phyloP scores from a whole-genome alignment of 345 rosid species.

The Corchorus capsularis region DNA sequence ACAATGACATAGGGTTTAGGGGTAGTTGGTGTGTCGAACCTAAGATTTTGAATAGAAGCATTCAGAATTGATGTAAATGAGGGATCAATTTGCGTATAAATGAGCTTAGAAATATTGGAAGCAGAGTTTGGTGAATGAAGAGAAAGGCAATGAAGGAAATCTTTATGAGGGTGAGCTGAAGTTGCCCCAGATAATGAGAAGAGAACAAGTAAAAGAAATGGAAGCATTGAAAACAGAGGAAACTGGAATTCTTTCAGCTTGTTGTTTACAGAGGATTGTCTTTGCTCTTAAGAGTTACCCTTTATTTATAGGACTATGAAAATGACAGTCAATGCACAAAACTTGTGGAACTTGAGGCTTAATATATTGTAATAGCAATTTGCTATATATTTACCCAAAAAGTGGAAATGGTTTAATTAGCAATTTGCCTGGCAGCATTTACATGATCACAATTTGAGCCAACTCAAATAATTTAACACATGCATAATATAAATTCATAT shows the following conservation, averaged over 20 bases:
- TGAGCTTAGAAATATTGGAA: background rate
- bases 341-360: too few relatives aligned
- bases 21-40: background rate
- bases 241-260: background rate
- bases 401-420: too few relatives aligned
- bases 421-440: too few relatives aligned
- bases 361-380: too few relatives aligned
- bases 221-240: background rate
- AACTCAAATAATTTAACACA: too few relatives aligned
- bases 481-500: too few relatives aligned
- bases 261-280: background rate
- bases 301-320: background rate
- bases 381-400: too few relatives aligned
- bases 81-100: background rate
- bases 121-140: background rate
- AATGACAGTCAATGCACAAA: too few relatives aligned
- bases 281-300: background rate
- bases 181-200: background rate
- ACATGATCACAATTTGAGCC: too few relatives aligned
- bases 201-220: background rate
- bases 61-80: background rate
- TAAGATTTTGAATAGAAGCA: background rate
- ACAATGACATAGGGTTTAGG: background rate
- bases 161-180: background rate
- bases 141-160: constrained; percentile 5